Evolutionary conservation across 2,329 filamentous ascomycete species (phyloP).

Genomic region (Daldinia sp.): DNA sequence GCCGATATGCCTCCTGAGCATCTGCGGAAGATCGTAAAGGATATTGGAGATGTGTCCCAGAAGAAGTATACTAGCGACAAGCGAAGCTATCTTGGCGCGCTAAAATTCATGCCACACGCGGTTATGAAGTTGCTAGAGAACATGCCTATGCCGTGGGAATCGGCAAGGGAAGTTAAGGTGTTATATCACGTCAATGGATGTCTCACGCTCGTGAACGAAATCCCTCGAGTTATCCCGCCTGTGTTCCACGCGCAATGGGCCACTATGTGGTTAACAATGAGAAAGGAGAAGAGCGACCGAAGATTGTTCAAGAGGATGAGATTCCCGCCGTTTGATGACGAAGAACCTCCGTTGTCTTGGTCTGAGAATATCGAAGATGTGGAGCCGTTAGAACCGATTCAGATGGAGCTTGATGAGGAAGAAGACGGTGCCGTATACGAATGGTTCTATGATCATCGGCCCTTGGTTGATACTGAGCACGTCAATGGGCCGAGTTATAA

Average conservation of each 20-base stretch:
- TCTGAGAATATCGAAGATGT: constrained; percentile 99
- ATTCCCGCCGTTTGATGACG: constrained; percentile 98
- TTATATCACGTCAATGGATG: constrained; percentile 99
- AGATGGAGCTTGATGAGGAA: constrained; percentile 96
- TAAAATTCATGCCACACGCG: constrained; percentile 99
- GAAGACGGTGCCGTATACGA: constrained; percentile 93
- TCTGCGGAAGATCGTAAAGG: constrained; percentile 96
- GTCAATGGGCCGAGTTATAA: constrained; percentile 98
- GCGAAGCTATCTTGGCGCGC: constrained; percentile 93
- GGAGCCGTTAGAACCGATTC: constrained; percentile 95
- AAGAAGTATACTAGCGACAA: constrained; percentile 99
- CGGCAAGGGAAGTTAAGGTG: constrained; percentile 94
- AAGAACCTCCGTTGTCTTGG: constrained; percentile 97
- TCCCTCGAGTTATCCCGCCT: constrained; percentile 94
- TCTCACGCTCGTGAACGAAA: constrained; percentile 95
- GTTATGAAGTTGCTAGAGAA: constrained; percentile 98
- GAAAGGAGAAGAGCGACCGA: constrained; percentile 95
- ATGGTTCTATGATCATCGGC: constrained; percentile 97
- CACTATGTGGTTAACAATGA: constrained; percentile 99
- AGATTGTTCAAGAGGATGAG: constrained; percentile 98
- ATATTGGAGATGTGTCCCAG: constrained; percentile 98
- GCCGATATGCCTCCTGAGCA: constrained; percentile 99
- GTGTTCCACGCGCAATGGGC: constrained; percentile 99
- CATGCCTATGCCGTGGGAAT: constrained; percentile 99
- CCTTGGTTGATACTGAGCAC: constrained; percentile 89